Evolutionary conservation across 306 rosid species (phyloP).

Genomic region (Senna siamea): DNA sequence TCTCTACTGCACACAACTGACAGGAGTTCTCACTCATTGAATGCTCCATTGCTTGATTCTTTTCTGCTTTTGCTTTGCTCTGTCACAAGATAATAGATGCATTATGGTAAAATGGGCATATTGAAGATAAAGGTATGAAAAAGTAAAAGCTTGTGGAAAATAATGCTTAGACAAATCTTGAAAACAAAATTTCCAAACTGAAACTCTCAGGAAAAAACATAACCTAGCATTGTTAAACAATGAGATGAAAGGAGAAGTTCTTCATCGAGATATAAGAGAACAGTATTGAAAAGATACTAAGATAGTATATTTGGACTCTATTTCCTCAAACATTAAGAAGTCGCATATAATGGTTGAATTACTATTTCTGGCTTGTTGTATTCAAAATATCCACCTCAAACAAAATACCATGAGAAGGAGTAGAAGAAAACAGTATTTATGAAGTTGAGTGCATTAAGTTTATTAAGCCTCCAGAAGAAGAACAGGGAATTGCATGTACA

Average conservation of each 20-base stretch:
- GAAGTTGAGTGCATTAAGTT: neutral
- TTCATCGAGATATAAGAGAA: neutral
- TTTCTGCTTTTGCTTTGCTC: conserved; percentile 98
- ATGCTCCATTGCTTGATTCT: conserved; percentile 95
- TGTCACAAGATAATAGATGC: conserved; percentile 41
- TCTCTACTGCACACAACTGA: conserved; percentile 98
- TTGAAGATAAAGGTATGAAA: conserved; percentile 4
- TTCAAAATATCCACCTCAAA: neutral
- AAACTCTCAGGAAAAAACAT: neutral
- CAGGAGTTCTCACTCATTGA: conserved; percentile 99
- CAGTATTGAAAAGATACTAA: neutral
- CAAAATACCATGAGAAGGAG: neutral
- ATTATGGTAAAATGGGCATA: conserved; percentile 13
- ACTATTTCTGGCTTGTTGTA: too few relatives aligned
- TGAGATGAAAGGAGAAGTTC: neutral
- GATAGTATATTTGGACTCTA: too few relatives aligned
- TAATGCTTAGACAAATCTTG: neutral
- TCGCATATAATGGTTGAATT: neutral
- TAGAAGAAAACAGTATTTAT: neutral
- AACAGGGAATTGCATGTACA: conserved; percentile 15
- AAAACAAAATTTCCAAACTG: too few relatives aligned
- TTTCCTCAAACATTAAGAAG: neutral
- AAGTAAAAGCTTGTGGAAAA: neutral
- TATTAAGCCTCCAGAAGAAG: neutral
- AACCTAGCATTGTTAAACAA: conserved; percentile 19